Conservation (phyloP, 164 flowering plant species). For the Vitis riparia region DNA sequence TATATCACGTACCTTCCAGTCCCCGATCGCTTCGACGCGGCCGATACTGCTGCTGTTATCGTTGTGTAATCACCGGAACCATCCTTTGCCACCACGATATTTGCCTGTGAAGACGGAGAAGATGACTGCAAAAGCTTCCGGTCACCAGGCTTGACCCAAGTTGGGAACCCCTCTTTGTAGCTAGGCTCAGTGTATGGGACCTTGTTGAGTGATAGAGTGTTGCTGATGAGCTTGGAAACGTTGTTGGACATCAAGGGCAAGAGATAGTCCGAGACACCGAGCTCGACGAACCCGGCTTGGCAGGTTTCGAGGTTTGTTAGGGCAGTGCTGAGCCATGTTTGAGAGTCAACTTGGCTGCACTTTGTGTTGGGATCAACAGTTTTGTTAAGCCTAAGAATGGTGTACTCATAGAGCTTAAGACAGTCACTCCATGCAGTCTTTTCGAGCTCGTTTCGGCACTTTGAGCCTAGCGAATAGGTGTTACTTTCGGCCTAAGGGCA, state of each 20-base stretch:
- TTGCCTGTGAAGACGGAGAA: slow-evolving; percentile 25
- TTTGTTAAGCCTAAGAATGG: slow-evolving; percentile 45
- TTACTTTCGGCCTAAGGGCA: slow-evolving; percentile 30
- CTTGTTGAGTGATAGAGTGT: slow-evolving; percentile 58
- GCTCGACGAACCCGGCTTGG: slow-evolving; percentile 53
- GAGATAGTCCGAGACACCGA: slow-evolving; percentile 44
- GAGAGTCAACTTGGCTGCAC: slow-evolving; percentile 45
- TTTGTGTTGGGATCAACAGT: slow-evolving; percentile 34
- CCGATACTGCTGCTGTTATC: slow-evolving; percentile 43
- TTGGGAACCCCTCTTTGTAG: slow-evolving; percentile 41
- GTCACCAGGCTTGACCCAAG: slow-evolving; percentile 55
- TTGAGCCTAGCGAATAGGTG: slow-evolving; percentile 35
- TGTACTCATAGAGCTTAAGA: slow-evolving; percentile 50
- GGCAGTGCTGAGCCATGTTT: slow-evolving; percentile 85
- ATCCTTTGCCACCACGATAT: slow-evolving; percentile 44
- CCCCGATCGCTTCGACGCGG: slow-evolving; percentile 35
- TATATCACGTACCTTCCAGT: slow-evolving; percentile 52
- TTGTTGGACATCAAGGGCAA: slow-evolving; percentile 54
- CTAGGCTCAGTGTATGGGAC: slow-evolving; percentile 5
- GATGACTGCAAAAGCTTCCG: slow-evolving; percentile 56
- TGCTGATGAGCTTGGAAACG: slow-evolving; percentile 53
- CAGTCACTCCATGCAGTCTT: slow-evolving; percentile 83
- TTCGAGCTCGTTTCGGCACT: slow-evolving; percentile 43
- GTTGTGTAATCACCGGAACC: slow-evolving; percentile 46
- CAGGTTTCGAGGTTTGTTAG: slow-evolving; percentile 77